phyloP scores from a whole-genome alignment of 148 eudicot species.

The Camellia lanceoleosa region DNA sequence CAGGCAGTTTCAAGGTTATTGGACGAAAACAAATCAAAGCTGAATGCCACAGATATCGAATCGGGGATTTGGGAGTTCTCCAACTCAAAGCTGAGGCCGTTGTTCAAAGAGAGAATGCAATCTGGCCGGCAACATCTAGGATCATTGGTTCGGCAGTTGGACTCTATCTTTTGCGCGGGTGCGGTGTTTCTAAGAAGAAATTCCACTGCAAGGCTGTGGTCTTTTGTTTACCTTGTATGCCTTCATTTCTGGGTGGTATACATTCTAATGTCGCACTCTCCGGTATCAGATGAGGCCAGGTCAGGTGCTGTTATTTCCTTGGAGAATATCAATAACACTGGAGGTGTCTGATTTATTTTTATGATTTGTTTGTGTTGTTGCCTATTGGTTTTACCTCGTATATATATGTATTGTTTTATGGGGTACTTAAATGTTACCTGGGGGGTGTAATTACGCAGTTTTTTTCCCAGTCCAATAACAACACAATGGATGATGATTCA shows the following conservation, averaged over 20 bases:
- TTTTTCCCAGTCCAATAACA: conserved; percentile 2
- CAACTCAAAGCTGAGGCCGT: conserved; percentile 56
- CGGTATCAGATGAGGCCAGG: conserved; percentile 47
- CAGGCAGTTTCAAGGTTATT: conserved; percentile 79
- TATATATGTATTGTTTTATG: not conserved
- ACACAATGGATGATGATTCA: not conserved
- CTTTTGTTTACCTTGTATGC: conserved; percentile 24
- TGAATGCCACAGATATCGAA: conserved; percentile 37
- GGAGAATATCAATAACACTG: conserved; percentile 69
- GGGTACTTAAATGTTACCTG: not conserved
- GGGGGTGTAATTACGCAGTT: conserved; percentile 9
- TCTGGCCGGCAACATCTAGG: conserved; percentile 79
- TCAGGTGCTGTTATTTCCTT: conserved; percentile 81
- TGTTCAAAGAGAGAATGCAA: conserved; percentile 52
- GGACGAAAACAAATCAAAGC: conserved; percentile 58
- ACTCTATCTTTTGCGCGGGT: conserved; percentile 68
- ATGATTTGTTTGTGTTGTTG: not conserved
- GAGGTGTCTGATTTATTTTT: conserved; percentile 34
- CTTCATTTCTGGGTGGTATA: conserved; percentile 32
- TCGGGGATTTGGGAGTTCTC: conserved; percentile 45
- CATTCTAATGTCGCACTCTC: conserved; percentile 50
- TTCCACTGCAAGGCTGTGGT: conserved; percentile 68
- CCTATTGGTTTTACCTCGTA: not conserved
- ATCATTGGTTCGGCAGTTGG: conserved; percentile 76
- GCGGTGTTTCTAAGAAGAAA: conserved; percentile 67